A percentile compares a stretch with the other conserved stretches of the same genome.
phyloP scores from a whole-genome alignment of 164 flowering plant genomes.

The Piper longum region DNA sequence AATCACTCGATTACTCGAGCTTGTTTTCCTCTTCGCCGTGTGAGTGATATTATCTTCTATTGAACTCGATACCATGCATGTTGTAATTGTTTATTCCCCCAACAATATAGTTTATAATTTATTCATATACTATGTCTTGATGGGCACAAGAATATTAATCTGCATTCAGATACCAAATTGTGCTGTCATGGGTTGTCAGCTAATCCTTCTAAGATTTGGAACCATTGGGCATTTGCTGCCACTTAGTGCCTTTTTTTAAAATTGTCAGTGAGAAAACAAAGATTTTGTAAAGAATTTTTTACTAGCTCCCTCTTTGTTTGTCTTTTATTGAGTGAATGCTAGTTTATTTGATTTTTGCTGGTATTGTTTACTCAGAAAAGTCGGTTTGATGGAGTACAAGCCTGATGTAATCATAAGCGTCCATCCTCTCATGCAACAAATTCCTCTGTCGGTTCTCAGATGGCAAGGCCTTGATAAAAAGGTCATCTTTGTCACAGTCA shows the following conservation, averaged over 20 bases:
- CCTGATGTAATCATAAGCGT: constrained; percentile 96
- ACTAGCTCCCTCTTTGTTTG: too few species aligned
- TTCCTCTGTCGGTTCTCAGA: constrained; percentile 89
- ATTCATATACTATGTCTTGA: neutral
- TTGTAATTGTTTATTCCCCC: neutral
- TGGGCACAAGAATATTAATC: too few species aligned
- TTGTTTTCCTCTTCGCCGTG: neutral
- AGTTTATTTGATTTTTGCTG: constrained; percentile 2
- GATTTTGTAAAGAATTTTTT: too few species aligned
- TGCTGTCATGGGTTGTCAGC: neutral
- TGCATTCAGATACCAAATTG: neutral
- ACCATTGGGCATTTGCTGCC: too few species aligned
- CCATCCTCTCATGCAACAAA: constrained; percentile 96
- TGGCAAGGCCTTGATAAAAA: constrained; percentile 90
- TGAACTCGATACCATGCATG: neutral
- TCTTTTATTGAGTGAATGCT: too few species aligned
- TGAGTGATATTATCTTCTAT: neutral
- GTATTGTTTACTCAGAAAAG: constrained; percentile 39
- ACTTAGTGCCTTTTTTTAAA: too few species aligned
- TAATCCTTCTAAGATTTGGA: too few species aligned
- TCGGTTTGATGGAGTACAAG: constrained; percentile 94
- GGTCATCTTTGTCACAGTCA: constrained; percentile 82
- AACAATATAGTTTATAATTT: neutral
- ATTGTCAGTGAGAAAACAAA: too few species aligned
- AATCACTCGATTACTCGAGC: neutral